These are phyloP conservation scores for Apiospora kogelbergensis DNA, from an alignment of 2,329 filamentous ascomycete genomes.

Conservation along the genomic window DNA sequence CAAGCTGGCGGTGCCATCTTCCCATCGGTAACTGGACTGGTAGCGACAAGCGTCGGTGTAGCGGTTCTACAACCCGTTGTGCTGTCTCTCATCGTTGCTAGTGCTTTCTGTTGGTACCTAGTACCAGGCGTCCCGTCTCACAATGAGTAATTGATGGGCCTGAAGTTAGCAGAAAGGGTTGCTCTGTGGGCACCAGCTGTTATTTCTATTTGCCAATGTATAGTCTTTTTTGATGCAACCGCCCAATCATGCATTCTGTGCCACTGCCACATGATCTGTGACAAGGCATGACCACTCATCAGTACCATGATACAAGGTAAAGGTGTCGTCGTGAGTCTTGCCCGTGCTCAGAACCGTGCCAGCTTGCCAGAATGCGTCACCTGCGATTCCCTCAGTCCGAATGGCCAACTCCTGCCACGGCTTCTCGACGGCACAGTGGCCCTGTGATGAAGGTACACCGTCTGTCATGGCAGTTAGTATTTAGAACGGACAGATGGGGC, in stretches of 20 bases:
- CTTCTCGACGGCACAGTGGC: slow-evolving; percentile 27
- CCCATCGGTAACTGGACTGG: slow-evolving; percentile 49
- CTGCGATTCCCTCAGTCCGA: slow-evolving; percentile 25
- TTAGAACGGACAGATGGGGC: no score
- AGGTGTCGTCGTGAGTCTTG: slow-evolving; percentile 40
- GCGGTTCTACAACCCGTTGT: slow-evolving; percentile 48
- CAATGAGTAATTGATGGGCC: no score
- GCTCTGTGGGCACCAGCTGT: no score
- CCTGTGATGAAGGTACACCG: slow-evolving; percentile 12
- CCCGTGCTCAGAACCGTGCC: slow-evolving; percentile 36
- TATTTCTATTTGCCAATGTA: no score
- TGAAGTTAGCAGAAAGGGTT: no score
- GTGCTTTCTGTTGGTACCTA: slow-evolving; percentile 41
- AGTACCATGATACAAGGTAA: slow-evolving; percentile 44
- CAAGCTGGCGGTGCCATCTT: slow-evolving; percentile 53
- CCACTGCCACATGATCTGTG: slow-evolving; percentile 39
- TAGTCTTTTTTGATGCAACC: no score
- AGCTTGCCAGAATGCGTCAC: slow-evolving; percentile 31
- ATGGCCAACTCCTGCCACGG: slow-evolving; percentile 29
- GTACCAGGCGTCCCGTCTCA: slow-evolving; percentile 28
- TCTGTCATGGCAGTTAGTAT: neutral
- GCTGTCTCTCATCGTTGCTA: slow-evolving; percentile 42
- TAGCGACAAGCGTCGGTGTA: slow-evolving; percentile 44
- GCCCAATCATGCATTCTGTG: no score
- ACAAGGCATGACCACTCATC: slow-evolving; percentile 43